phyloP scores from a whole-genome alignment of 2,329 filamentous ascomycete genomes.

The Tolypocladium paradoxum region DNA sequence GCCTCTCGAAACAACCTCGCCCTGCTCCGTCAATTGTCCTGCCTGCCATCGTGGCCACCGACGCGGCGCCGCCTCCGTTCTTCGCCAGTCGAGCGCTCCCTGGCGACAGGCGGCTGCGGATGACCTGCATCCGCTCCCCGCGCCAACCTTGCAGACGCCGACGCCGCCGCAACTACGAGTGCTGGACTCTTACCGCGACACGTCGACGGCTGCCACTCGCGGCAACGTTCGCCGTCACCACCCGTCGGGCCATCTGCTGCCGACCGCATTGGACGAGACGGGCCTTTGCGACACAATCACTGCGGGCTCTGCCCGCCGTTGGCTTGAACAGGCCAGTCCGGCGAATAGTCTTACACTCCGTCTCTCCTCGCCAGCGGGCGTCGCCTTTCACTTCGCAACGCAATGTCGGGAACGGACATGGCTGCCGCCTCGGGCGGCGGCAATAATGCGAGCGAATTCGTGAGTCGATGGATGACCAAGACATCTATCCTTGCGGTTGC shows the following conservation, averaged over 20 bases:
- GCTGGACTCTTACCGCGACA: not conserved
- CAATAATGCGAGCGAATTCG: slow-evolving; percentile 93
- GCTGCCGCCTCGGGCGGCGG: slow-evolving; percentile 28
- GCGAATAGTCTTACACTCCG: not conserved
- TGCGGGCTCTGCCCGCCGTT: not conserved
- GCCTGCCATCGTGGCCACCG: not conserved
- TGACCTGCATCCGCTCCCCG: not conserved
- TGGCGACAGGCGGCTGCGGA: not conserved
- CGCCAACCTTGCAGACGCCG: not conserved
- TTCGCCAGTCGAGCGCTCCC: not conserved
- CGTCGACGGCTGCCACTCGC: not conserved
- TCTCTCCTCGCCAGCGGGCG: not conserved
- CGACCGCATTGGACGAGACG: not conserved
- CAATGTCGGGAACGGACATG: slow-evolving; percentile 24
- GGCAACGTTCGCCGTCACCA: not conserved
- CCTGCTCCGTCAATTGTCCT: not conserved
- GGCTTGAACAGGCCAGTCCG: not conserved
- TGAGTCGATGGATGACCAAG: slow-evolving; percentile 38
- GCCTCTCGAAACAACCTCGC: not conserved
- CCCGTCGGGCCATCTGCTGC: not conserved
- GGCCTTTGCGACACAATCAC: not conserved
- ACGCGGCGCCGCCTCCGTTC: not conserved
- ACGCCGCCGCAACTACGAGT: not conserved
- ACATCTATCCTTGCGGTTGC: not conserved
- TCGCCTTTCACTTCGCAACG: not conserved